Evolutionary conservation across 345 rosid species (phyloP), one percentile per base, ranked within the genome.

Genomic region (Psidium friedrichsthalianum): DNA sequence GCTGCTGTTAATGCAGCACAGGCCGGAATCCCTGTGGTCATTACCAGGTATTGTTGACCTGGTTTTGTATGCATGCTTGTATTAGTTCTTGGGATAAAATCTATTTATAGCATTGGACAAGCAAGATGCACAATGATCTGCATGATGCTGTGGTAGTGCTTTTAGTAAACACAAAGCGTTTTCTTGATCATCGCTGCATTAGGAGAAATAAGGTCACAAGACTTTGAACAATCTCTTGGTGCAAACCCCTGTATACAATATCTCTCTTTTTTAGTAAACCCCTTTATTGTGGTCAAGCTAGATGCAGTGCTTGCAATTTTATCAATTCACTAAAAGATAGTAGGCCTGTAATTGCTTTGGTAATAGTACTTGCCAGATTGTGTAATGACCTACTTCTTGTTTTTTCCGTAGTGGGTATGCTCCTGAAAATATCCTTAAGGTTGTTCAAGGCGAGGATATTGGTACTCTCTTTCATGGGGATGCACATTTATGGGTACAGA

Each of bases 391-490:
- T 82, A 6, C 52, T 22, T 86, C 18, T 64, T 86, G 21, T 86
- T 88, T 87, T 85, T 86, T 89, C 89, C 89, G 84, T 61, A 98
- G 99, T 90, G 99, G 99, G 27, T 94, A 51, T 91, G 91, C 97
- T 59, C 90, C 92, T 85, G 95, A 89, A 88, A 95, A 92, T 90
- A 94, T 97, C 58, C 87, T 89, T 83, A 94, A 94, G 90, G 97
- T 96, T 84, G 98, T 98, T 83, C 93, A 93, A 90, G 99, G 99
- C 84, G 93, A 94, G 89, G 89, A 91, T 83, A 86, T 96, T 27
- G 99, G 99, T 86, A 96, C 99, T 84, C 95, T 98, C 55, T 98
- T 98, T 91, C 99, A 98, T 89, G 90, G 91, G 89, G 95, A 96
- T 89, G 98, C 99, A 55, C 96, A 94, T 89, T 51, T 91, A 82